Percentiles rank a stretch among this genome's conserved stretches.
These are phyloP conservation scores for Endothia cerciana DNA, from an alignment of 2,329 filamentous ascomycete genomes.

Conservation along the genomic window DNA sequence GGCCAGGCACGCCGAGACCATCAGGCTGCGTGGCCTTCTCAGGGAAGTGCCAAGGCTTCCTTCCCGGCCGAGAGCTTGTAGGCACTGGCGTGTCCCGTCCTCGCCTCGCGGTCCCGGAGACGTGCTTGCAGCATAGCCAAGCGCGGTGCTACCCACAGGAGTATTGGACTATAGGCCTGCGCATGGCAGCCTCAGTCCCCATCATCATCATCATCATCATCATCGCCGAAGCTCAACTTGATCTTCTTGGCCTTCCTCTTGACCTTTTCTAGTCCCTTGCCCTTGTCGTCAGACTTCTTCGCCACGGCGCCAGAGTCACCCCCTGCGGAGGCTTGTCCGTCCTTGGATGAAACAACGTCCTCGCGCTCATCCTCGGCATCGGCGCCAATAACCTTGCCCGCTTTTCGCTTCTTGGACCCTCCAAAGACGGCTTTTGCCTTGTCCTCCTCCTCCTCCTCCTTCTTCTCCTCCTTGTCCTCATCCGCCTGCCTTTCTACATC, in stretches of 20 bases:
- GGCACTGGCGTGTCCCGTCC: not conserved
- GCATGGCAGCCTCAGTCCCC: slow-evolving; percentile 38
- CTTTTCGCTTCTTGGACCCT: slow-evolving; percentile 58
- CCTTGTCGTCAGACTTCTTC: slow-evolving; percentile 32
- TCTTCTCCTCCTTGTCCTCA: slow-evolving; percentile 33
- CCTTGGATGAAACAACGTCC: slow-evolving; percentile 17
- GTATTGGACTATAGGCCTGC: not conserved
- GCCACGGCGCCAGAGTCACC: slow-evolving; percentile 16
- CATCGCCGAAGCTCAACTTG: slow-evolving; percentile 69
- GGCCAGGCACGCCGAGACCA: not conserved
- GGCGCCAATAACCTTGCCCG: slow-evolving; percentile 53
- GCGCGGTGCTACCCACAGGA: not conserved
- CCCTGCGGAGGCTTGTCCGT: slow-evolving; percentile 24
- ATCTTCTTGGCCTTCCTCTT: slow-evolving; percentile 67
- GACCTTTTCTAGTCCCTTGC: slow-evolving; percentile 22
- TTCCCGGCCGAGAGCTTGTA: not conserved
- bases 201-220: slow-evolving; percentile 64
- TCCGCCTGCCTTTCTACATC: not conserved
- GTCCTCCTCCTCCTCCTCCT: slow-evolving; percentile 41
- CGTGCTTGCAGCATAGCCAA: not conserved
- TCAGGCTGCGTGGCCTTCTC: not conserved
- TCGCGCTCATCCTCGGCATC: slow-evolving; percentile 38
- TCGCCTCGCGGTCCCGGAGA: not conserved
- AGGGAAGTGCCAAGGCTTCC: not conserved
- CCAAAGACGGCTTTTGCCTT: slow-evolving; percentile 44